Base-by-base conservation (phyloP, 2,329 filamentous ascomycete genomes). In the Penicillium sumatraense region DNA sequence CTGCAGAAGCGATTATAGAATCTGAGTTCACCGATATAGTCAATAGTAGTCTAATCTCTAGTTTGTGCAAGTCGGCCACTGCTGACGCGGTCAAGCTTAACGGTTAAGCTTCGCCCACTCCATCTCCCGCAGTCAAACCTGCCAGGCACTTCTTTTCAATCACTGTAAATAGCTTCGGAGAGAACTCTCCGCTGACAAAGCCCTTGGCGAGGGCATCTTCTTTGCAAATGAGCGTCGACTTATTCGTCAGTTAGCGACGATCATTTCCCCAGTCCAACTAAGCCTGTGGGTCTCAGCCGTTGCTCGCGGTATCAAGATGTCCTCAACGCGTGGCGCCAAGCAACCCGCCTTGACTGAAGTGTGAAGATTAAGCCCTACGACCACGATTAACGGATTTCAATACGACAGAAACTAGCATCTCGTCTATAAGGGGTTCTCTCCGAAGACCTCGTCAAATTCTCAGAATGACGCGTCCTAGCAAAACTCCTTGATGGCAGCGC, bases 291-390 rank as follows among this genome's bases (percentile, higher is more conserved):
- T 23, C 40, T 16, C 16, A 16, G 23, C 38, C n/a, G n/a, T n/a
- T 41, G 10, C 9, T 41, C 40, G 11, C 9, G 20, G 23, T 44
- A 7, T 18, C 23, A 44, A 44, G 18, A 21, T 14, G 7, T 26
- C n/a, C 23, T n/a, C 14, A 44, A 44, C 40, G 40, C 40, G 40
- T 44, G 40, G 40, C 40, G 23, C 40, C 40, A 44, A 44, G 40
- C 24, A 27, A 6, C 36, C 2, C 18, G 18, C 2, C 36, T 11
- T 18, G 2, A 16, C 23, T 23, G n/a, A n/a, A 18, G 20, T 9
- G n/a, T 27, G 23, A 41, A 23, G n/a, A 44, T 18, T 26, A 16
- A 8, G 8, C 21, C 23, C 13, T 16, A 8, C 7, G 2, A n/a
- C 27, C 11, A 16, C 2, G 7, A 41, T 24, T 14, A 41, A 24